phyloP scores from a whole-genome alignment of 2,329 filamentous ascomycete species.

The Tolypocladium paradoxum region DNA sequence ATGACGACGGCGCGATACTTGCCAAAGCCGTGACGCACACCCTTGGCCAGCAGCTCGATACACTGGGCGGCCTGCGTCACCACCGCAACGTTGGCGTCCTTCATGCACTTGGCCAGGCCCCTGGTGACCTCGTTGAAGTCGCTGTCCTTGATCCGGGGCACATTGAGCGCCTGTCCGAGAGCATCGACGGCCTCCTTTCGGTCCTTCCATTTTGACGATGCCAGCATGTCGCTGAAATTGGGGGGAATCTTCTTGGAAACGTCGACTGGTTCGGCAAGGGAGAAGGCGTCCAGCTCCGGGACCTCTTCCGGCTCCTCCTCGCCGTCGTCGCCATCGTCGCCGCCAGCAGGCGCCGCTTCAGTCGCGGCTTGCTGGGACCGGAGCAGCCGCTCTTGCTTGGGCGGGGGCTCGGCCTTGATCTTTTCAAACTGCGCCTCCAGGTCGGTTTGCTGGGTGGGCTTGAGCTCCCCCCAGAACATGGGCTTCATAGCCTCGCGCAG shows the following conservation, averaged over 20 bases:
- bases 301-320: conserved; percentile 40
- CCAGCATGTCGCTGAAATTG: conserved; percentile 72
- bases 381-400: conserved; percentile 83
- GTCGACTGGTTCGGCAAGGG: conserved; percentile 79
- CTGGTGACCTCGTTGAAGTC: conserved; percentile 78
- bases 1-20: conserved; percentile 76
- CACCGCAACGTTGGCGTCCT: conserved; percentile 93
- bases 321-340: conserved; percentile 44
- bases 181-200: conserved; percentile 88
- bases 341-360: conserved; percentile 57
- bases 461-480: conserved; percentile 92
- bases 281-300: conserved; percentile 66
- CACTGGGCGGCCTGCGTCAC: conserved; percentile 90
- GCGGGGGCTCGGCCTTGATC: conserved; percentile 73
- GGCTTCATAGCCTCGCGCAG: conserved; percentile 96
- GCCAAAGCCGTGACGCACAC: conserved; percentile 63
- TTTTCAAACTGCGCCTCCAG: conserved; percentile 91
- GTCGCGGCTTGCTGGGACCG: conserved; percentile 80
- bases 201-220: conserved; percentile 96
- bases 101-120: conserved; percentile 90
- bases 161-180: conserved; percentile 64
- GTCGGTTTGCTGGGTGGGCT: conserved; percentile 89
- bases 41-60: conserved; percentile 79
- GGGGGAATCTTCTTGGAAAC: conserved; percentile 70
- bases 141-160: conserved; percentile 84